Base-by-base conservation (phyloP, 495 filamentous ascomycete genomes). In the Glutinoglossum americanum region DNA sequence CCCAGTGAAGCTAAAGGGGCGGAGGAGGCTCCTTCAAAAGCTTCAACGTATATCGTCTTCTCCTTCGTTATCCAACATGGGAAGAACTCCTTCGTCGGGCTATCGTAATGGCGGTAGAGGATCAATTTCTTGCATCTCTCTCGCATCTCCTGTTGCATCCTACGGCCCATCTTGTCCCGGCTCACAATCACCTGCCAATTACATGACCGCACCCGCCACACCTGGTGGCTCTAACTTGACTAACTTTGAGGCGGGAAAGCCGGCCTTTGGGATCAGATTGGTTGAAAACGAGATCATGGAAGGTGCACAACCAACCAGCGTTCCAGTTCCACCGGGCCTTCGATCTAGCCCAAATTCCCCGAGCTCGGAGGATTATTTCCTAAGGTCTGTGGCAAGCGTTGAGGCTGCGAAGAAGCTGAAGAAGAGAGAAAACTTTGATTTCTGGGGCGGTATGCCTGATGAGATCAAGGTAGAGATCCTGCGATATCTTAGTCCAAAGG, bases 41-140 rank as follows among this genome's bases (percentile, higher is more conserved):
- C 76, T 98, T 53, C 82, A 93, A 63, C 84, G 88, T 45, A 92
- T 97, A 59, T 85, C 89, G 17, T 96, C 92, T 1, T 88, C 84
- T 1, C 84, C 87, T 10, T 83, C 85, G 25, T 71, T 97, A 28
- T 69, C 76, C 32, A 79, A 80, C 55, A 66, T 81, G 53, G 74
- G 79, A 28, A 78, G 84, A 60, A 74, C 72, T 33, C 69, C 72
- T 48, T 75, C 79, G 6, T 71, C 72, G 37, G 72, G 70, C 33
- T 82, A 82, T 62, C 72, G 83, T 62, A 77, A 78, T 57, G 74
- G 80, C 51, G 79, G 80, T 60, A 83, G 79, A 67, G 85, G 81
- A 3, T 93, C 83, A 17, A 72, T 94, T 59, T 96, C 92, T 21
- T 96, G 88, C 65, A 81, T 88, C 39, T 94, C 89, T 55, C 74